A percentile compares a stretch with the other conserved stretches of the same genome.
Evolutionary conservation across 768 basidiomycete species (phyloP).

Genomic region (Boletus rubroflammeus): DNA sequence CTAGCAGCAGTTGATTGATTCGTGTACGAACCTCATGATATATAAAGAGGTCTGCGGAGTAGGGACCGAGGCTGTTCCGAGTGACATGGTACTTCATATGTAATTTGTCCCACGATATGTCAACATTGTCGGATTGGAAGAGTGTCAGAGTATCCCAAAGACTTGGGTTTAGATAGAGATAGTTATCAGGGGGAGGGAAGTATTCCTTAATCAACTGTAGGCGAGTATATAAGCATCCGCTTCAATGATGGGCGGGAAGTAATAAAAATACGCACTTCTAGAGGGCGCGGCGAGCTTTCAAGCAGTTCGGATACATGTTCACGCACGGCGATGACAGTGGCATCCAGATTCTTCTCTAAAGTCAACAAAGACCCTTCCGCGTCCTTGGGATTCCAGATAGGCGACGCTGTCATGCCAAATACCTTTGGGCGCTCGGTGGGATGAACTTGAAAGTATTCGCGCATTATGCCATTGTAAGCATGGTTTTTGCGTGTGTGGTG

Average conservation of each 20-base stretch:
- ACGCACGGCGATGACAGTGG: slow-evolving; percentile 72
- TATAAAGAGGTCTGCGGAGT: slow-evolving; percentile 70
- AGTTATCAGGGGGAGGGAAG: slow-evolving; percentile 46
- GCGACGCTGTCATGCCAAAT: slow-evolving; percentile 93
- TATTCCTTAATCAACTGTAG: slow-evolving; percentile 58
- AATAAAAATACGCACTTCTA: slow-evolving; percentile 47
- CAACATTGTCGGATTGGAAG: slow-evolving; percentile 34
- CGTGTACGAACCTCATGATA: slow-evolving; percentile 56
- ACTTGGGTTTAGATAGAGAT: slow-evolving; percentile 53
- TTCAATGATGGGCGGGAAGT: background rate
- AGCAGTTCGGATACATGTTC: slow-evolving; percentile 64
- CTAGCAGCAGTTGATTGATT: slow-evolving; percentile 39
- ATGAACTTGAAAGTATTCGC: slow-evolving; percentile 49
- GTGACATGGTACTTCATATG: slow-evolving; percentile 60
- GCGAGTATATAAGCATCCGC: background rate
- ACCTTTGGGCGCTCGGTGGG: slow-evolving; percentile 60
- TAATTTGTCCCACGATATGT: slow-evolving; percentile 58
- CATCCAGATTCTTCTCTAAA: slow-evolving; percentile 68
- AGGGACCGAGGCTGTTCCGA: slow-evolving; percentile 62
- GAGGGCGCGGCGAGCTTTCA: slow-evolving; percentile 57
- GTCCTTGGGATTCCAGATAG: slow-evolving; percentile 77
- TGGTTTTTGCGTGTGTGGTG: slow-evolving; percentile 57
- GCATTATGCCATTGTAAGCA: slow-evolving; percentile 57
- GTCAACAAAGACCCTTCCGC: slow-evolving; percentile 57
- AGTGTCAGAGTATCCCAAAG: slow-evolving; percentile 52